Conservation (phyloP, 1,284 basidiomycete genomes). For the Leccinum fallax region DNA sequence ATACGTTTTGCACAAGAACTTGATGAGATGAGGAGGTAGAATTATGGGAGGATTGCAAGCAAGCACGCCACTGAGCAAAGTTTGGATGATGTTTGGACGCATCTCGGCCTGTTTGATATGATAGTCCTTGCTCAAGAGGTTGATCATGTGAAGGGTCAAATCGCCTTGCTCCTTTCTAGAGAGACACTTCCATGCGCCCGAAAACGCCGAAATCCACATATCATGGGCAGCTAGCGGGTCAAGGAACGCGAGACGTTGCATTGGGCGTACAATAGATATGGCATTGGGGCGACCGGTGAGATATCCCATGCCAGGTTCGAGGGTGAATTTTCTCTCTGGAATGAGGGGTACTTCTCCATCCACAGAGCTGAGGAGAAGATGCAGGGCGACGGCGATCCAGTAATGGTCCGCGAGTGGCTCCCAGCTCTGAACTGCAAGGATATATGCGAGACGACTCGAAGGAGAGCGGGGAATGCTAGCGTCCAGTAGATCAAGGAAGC, state of each 20-base stretch:
- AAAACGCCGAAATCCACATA: conserved; percentile 90
- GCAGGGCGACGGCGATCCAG: conserved; percentile 93
- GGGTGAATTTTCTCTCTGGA: conserved; percentile 37
- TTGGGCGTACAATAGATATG: conserved; percentile 69
- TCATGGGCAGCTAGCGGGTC: conserved; percentile 81
- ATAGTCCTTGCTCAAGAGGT: conserved; percentile 91
- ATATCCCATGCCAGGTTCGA: conserved; percentile 34
- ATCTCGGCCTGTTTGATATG: conserved; percentile 87
- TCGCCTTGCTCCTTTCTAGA: conserved; percentile 88
- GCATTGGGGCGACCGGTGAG: conserved; percentile 52
- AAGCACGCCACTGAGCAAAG: conserved; percentile 83
- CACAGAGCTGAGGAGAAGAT: conserved; percentile 86
- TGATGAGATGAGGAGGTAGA: conserved; percentile 93
- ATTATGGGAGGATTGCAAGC: conserved; percentile 86
- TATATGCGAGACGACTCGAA: conserved; percentile 84
- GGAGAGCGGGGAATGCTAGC: conserved; percentile 85
- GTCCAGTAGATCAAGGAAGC: conserved; percentile 92
- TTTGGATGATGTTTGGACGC: conserved; percentile 96
- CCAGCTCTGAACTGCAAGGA: conserved; percentile 96
- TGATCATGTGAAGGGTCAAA: conserved; percentile 88
- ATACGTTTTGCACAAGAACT: conserved; percentile 96
- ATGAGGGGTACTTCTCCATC: conserved; percentile 60
- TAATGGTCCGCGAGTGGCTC: conserved; percentile 91
- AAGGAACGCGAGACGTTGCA: conserved; percentile 84
- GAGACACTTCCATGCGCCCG: conserved; percentile 87